Percentiles rank a stretch among this genome's conserved stretches.
These are phyloP conservation scores for Syncephalastrum contaminatum DNA, from an alignment of 371 early-diverging fungal species.

Conservation along the genomic window DNA sequence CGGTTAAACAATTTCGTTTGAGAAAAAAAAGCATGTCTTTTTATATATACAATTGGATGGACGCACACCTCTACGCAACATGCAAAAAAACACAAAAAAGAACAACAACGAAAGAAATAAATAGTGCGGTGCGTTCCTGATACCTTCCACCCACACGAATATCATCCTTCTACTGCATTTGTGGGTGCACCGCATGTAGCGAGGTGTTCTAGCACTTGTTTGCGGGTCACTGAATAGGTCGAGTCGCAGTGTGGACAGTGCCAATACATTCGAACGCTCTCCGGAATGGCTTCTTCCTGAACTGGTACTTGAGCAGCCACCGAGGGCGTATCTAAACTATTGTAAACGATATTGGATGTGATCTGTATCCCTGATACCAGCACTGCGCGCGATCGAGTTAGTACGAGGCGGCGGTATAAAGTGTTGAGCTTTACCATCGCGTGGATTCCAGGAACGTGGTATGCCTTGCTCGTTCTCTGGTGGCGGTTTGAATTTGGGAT, in stretches of 20 bases:
- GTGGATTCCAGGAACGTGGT: slow-evolving; percentile 44
- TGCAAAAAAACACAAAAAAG: too few relatives aligned
- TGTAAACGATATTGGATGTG: slow-evolving; percentile 33
- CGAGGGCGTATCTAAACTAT: slow-evolving; percentile 31
- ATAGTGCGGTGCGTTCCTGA: too few relatives aligned
- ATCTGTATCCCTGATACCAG: slow-evolving; percentile 37
- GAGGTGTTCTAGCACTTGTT: slow-evolving; percentile 12
- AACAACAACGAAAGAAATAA: too few relatives aligned
- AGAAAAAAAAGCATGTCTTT: too few relatives aligned
- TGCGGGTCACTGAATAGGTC: slow-evolving; percentile 13
- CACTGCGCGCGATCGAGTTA: slow-evolving; percentile 14
- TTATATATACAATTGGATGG: too few relatives aligned
- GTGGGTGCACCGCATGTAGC: not conserved
- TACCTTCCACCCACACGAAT: too few relatives aligned
- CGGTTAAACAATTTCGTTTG: too few relatives aligned
- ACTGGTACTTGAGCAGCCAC: slow-evolving; percentile 31
- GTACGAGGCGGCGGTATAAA: not conserved
- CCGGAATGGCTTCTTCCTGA: slow-evolving; percentile 21
- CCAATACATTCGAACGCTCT: slow-evolving; percentile 34
- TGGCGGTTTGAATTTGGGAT: slow-evolving; percentile 30
- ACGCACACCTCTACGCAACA: too few relatives aligned
- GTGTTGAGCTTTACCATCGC: slow-evolving; percentile 26
- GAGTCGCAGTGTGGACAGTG: slow-evolving; percentile 30
- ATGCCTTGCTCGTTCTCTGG: slow-evolving; percentile 16
- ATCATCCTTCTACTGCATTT: too few relatives aligned